Conservation (phyloP, 2,329 filamentous ascomycete species). For the Hawksworthiomyces lignivorus region DNA sequence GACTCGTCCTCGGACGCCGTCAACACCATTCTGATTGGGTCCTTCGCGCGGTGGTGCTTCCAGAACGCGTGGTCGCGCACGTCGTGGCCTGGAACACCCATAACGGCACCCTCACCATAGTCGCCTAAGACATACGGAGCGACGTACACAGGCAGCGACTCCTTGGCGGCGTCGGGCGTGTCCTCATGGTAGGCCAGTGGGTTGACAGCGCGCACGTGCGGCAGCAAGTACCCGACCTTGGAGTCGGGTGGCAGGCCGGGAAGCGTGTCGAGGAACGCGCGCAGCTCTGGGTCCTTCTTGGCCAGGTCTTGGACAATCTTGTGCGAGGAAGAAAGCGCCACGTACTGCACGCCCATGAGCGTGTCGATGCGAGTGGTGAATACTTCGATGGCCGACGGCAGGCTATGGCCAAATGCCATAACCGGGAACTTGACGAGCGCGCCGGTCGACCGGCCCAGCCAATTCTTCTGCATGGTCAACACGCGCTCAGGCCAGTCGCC, state of each 20-base stretch:
- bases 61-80: slow-evolving; percentile 72
- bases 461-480: slow-evolving; percentile 75
- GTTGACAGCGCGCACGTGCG: slow-evolving; percentile 54
- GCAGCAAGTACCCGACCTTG: slow-evolving; percentile 61
- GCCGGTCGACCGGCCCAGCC: slow-evolving; percentile 74
- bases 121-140: slow-evolving; percentile 80
- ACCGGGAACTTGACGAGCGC: slow-evolving; percentile 65
- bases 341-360: slow-evolving; percentile 76
- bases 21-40: slow-evolving; percentile 58
- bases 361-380: slow-evolving; percentile 85
- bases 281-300: slow-evolving; percentile 51
- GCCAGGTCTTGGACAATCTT: slow-evolving; percentile 58
- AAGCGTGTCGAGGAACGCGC: slow-evolving; percentile 59
- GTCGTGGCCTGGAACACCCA: slow-evolving; percentile 88
- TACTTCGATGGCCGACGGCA: slow-evolving; percentile 52
- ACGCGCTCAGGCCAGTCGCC: slow-evolving; percentile 77
- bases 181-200: slow-evolving; percentile 52
- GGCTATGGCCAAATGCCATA: slow-evolving; percentile 31
- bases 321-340: slow-evolving; percentile 70
- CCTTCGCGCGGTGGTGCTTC: slow-evolving; percentile 56
- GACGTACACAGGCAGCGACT: slow-evolving; percentile 65
- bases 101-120: slow-evolving; percentile 81
- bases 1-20: slow-evolving; percentile 41
- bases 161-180: slow-evolving; percentile 41
- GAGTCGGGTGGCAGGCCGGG: slow-evolving; percentile 46